phyloP scores from a whole-genome alignment of 352 stramenopile genomes.

The Phytopythium oedochilum region DNA sequence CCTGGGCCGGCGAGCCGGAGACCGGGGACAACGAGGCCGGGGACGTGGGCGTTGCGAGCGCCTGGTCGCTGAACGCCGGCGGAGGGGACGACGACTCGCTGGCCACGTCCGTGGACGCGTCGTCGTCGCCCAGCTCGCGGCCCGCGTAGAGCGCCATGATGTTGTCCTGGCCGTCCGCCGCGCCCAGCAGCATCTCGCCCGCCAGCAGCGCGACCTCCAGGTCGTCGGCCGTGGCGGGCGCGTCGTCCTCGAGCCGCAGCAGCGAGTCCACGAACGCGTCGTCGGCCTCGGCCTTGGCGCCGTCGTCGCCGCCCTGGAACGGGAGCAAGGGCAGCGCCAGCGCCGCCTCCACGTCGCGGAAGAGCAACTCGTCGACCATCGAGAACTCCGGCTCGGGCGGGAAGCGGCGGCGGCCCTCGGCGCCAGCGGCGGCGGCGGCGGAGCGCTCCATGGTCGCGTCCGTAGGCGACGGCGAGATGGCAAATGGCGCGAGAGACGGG shows the following conservation, averaged over 20 bases:
- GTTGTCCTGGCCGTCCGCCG: constrained; percentile 6
- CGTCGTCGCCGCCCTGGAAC: not conserved
- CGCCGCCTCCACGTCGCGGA: constrained; percentile 29
- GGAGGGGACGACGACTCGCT: constrained; percentile 49
- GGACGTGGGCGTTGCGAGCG: no score
- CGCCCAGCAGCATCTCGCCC: constrained; percentile 13
- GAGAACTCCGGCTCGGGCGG: constrained; percentile 10
- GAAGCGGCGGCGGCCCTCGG: constrained; percentile 3
- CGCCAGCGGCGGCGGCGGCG: not conserved
- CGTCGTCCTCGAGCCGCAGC: constrained; percentile 20
- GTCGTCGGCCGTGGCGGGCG: constrained; percentile 6
- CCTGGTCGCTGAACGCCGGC: constrained; percentile 20
- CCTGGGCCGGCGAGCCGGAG: not conserved
- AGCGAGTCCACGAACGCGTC: constrained; percentile 39
- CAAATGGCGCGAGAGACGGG: not conserved
- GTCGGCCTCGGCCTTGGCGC: not conserved
- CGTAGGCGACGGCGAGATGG: not conserved
- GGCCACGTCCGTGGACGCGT: constrained; percentile 29
- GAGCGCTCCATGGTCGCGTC: not conserved
- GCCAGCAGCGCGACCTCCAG: constrained; percentile 18
- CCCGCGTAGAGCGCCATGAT: not conserved
- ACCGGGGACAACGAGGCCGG: constrained; percentile 14
- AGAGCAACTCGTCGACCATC: constrained; percentile 52
- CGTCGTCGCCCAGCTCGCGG: constrained; percentile 4
- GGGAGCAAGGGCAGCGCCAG: no score